phyloP scores from a whole-genome alignment of 352 stramenopile genomes.

The Globisporangium recalcitrans region DNA sequence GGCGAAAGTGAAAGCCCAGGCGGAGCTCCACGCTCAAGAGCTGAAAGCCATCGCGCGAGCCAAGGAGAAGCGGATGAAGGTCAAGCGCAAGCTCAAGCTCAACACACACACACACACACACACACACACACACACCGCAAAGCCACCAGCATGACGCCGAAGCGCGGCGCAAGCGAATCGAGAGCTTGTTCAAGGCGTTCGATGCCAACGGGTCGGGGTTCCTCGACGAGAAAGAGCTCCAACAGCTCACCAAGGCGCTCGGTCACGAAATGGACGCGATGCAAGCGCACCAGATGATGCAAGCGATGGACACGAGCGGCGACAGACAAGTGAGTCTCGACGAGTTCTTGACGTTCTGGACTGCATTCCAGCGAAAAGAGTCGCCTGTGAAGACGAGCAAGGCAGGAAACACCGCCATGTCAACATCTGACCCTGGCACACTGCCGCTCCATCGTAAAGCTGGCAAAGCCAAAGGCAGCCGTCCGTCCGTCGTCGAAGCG shows the following conservation, averaged over 20 bases:
- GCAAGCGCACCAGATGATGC: slow-evolving; percentile 52
- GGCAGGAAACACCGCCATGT: not conserved
- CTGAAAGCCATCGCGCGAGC: slow-evolving; percentile 34
- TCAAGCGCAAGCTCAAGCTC: slow-evolving; percentile 29
- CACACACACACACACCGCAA: too few relatives aligned
- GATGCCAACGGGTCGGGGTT: slow-evolving; percentile 49
- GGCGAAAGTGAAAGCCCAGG: slow-evolving; percentile 37
- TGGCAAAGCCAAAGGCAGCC: not conserved
- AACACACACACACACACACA: too few relatives aligned
- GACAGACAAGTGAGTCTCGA: slow-evolving; percentile 51
- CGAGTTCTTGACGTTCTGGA: slow-evolving; percentile 72
- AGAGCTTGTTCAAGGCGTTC: slow-evolving; percentile 51
- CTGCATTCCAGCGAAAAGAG: slow-evolving; percentile 36
- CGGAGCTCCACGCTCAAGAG: slow-evolving; percentile 34
- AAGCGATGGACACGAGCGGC: slow-evolving; percentile 55
- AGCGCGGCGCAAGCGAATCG: slow-evolving; percentile 27
- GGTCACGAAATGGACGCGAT: slow-evolving; percentile 38
- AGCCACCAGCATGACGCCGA: slow-evolving; percentile 4
- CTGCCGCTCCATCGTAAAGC: not conserved
- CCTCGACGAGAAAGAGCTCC: slow-evolving; percentile 49
- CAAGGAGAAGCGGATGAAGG: slow-evolving; percentile 30
- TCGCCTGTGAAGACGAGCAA: slow-evolving; percentile 5
- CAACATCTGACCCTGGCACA: not conserved
- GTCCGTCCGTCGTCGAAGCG: slow-evolving; percentile 15
- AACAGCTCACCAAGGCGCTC: slow-evolving; percentile 37